A percentile compares a stretch with the other conserved stretches of the same genome.
Conservation (phyloP, 257 asterid genomes). For the Lycium ferocissimum region DNA sequence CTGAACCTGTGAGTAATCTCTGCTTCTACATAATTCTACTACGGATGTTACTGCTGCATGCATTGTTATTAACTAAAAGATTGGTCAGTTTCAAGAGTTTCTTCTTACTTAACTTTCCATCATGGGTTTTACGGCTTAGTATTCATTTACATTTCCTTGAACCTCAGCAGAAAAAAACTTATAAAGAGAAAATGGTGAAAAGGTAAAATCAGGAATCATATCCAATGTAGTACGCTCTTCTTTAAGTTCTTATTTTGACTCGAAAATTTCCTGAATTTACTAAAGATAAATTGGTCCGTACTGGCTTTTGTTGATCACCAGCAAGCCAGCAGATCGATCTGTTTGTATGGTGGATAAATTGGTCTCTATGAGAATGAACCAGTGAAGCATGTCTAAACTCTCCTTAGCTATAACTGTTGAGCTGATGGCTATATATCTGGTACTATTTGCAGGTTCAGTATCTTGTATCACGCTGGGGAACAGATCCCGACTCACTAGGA, state of each 20-base stretch:
- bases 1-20: conserved; percentile 73
- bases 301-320: too few relatives aligned
- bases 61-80: not conserved
- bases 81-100: not conserved
- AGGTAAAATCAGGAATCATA: not conserved
- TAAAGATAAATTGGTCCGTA: not conserved
- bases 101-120: not conserved
- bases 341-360: not conserved
- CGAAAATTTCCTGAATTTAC: not conserved
- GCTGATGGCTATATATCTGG: not conserved
- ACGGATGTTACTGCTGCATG: not conserved
- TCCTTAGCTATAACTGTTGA: not conserved
- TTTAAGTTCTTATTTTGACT: not conserved
- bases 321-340: not conserved
- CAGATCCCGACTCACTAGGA: conserved; percentile 81
- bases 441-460: conserved; percentile 63
- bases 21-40: not conserved
- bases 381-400: not conserved
- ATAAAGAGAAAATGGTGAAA: not conserved
- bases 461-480: conserved; percentile 91
- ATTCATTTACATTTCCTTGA: not conserved
- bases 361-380: not conserved
- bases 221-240: not conserved
- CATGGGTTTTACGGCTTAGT: not conserved
- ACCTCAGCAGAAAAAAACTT: too few relatives aligned